phyloP scores from a whole-genome alignment of 2,329 filamentous ascomycete genomes.

The Fusarium veterinarium region DNA sequence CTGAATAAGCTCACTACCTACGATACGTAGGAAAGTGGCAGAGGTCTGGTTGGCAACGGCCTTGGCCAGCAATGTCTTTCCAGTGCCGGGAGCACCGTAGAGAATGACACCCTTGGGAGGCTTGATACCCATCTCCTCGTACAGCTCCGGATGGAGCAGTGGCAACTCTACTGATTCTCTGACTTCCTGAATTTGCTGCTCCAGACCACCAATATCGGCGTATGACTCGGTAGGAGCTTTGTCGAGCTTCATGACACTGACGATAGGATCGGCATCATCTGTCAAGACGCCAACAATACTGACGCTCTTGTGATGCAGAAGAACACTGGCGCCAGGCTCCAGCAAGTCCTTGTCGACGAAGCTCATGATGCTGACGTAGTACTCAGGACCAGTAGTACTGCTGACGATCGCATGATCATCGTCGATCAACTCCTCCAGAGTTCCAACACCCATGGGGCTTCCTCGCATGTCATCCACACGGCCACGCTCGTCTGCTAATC shows the following conservation, averaged over 20 bases:
- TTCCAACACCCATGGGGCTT: slow-evolving; percentile 98
- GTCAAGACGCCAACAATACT: slow-evolving; percentile 97
- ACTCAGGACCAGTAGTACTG: slow-evolving; percentile 95
- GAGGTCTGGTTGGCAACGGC: slow-evolving; percentile 99
- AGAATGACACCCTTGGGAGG: slow-evolving; percentile 99
- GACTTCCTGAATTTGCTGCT: slow-evolving; percentile 96
- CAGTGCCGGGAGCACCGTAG: slow-evolving; percentile 95
- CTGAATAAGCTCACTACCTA: slow-evolving; percentile 96
- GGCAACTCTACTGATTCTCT: slow-evolving; percentile 96
- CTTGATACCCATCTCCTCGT: slow-evolving; percentile 99
- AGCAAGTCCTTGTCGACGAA: slow-evolving; percentile 99
- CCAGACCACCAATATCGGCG: slow-evolving; percentile 96
- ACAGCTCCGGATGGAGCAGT: slow-evolving; percentile 93
- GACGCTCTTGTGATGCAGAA: slow-evolving; percentile 97
- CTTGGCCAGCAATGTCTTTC: slow-evolving; percentile 95
- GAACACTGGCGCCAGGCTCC: slow-evolving; percentile 93
- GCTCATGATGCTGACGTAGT: slow-evolving; percentile 99
- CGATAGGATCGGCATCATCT: slow-evolving; percentile 93
- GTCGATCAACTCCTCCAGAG: slow-evolving; percentile 97
- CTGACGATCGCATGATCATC: slow-evolving; percentile 99
- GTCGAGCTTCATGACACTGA: slow-evolving; percentile 99
- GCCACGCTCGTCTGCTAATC: slow-evolving; percentile 93
- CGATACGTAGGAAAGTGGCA: slow-evolving; percentile 96
- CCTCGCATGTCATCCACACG: slow-evolving; percentile 98
- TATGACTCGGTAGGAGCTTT: slow-evolving; percentile 99